phyloP scores from a whole-genome alignment of 2,329 filamentous ascomycete species.

The Orbilia quercus region DNA sequence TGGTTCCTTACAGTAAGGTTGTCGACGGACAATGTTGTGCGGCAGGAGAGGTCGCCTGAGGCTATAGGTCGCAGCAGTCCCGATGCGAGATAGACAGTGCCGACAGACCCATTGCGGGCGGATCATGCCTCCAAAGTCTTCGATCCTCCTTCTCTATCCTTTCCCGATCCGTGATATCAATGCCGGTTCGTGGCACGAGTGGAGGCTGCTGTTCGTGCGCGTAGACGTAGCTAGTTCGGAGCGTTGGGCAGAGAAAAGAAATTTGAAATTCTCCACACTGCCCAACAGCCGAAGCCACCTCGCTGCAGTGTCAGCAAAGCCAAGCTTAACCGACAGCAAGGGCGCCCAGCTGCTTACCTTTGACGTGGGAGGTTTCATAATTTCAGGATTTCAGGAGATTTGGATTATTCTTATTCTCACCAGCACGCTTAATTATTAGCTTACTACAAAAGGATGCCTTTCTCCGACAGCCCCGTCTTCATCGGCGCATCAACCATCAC shows the following conservation, averaged over 20 bases:
- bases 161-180: background rate
- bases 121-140: constrained; percentile 44
- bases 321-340: constrained; percentile 12
- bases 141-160: background rate
- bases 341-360: background rate
- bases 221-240: too few relatives aligned
- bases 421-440: too few relatives aligned
- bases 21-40: constrained; percentile 31
- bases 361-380: background rate
- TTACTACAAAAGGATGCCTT: constrained; percentile 9
- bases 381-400: constrained; percentile 1
- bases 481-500: constrained; percentile 29
- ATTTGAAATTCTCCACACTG: constrained; percentile 11
- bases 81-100: constrained; percentile 37
- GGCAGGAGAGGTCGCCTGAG: constrained; percentile 8
- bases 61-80: constrained; percentile 11
- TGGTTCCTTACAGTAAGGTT: constrained; percentile 38
- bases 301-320: background rate
- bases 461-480: constrained; percentile 10
- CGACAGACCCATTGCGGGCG: constrained; percentile 56
- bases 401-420: background rate
- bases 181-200: too few relatives aligned
- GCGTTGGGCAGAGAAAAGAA: constrained; percentile 48
- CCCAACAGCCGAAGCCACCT: background rate
- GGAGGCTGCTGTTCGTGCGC: too few relatives aligned